These are phyloP conservation scores for Wickerhamomyces chambardii DNA, from an alignment of 805 yeast species.

Conservation along the genomic window DNA sequence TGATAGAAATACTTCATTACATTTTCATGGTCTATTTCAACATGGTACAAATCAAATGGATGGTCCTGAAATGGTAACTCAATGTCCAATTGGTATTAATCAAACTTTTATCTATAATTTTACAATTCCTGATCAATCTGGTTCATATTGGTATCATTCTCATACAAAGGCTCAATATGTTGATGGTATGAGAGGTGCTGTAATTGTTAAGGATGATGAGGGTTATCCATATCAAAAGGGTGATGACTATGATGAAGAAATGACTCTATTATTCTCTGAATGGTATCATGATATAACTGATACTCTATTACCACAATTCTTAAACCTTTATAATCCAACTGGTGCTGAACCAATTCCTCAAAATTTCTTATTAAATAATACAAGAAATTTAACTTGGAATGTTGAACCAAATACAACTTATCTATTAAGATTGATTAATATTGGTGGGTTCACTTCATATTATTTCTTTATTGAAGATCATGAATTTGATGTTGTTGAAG, in stretches of 20 bases:
- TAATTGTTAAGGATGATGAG: conserved; percentile 65
- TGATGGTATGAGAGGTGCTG: conserved; percentile 82
- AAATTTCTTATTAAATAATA: conserved; percentile 68
- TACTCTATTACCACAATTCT: conserved; percentile 42
- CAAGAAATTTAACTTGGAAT: conserved; percentile 64
- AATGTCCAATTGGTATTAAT: conserved; percentile 88
- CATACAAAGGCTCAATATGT: conserved; percentile 87
- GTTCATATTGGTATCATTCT: conserved; percentile 97
- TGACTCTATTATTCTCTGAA: conserved; percentile 60
- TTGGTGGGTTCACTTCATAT: conserved; percentile 90
- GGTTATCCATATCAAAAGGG: conserved; percentile 44
- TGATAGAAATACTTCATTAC: conserved; percentile 67
- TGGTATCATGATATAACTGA: conserved; percentile 71
- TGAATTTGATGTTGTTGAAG: conserved; percentile 76
- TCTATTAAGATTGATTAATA: conserved; percentile 68
- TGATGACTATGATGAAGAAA: conserved; percentile 69
- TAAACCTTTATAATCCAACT: conserved; percentile 79
- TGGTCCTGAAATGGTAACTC: conserved; percentile 83
- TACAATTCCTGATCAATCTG: conserved; percentile 72
- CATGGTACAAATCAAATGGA: conserved; percentile 73
- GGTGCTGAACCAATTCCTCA: conserved; percentile 98
- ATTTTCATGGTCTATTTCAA: conserved; percentile 88
- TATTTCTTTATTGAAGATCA: conserved; percentile 87
- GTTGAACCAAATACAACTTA: conserved; percentile 86
- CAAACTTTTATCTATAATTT: conserved; percentile 75